These are phyloP conservation scores for Penicillium sp. DNA, from an alignment of 2,329 filamentous ascomycete genomes.

Conservation along the genomic window DNA sequence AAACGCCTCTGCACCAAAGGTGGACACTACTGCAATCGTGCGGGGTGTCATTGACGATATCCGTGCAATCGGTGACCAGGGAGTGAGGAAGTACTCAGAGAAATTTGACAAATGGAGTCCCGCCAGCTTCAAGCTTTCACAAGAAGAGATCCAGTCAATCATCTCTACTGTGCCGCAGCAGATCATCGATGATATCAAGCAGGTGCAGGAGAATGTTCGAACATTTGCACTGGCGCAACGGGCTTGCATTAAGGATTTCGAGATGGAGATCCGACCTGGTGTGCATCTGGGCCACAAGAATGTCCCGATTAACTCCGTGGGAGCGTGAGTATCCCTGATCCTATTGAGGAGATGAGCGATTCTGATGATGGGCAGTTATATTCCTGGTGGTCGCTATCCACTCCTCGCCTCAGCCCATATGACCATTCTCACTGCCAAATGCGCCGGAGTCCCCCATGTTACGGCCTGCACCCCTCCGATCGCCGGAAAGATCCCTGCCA, in stretches of 20 bases:
- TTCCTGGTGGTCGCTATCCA: constrained; percentile 55
- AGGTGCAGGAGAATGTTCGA: constrained; percentile 53
- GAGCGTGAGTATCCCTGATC: constrained; percentile 37
- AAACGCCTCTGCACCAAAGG: constrained; percentile 1
- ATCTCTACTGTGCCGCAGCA: constrained; percentile 50
- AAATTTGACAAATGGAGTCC: constrained; percentile 59
- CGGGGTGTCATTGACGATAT: constrained; percentile 52
- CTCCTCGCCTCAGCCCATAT: constrained; percentile 57
- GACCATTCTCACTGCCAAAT: constrained; percentile 58
- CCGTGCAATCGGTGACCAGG: constrained; percentile 48
- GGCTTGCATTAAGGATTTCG: constrained; percentile 51
- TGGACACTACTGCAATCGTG: constrained; percentile 39
- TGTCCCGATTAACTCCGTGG: constrained; percentile 49
- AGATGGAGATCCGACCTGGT: constrained; percentile 53
- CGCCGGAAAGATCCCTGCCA: constrained; percentile 48
- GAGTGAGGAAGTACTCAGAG: constrained; percentile 52
- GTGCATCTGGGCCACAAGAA: constrained; percentile 55
- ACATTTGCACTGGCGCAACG: constrained; percentile 52
- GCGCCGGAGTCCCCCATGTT: constrained; percentile 54
- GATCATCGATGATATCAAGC: constrained; percentile 56
- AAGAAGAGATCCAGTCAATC: constrained; percentile 45
- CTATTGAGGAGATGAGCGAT: neutral
- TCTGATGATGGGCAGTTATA: constrained; percentile 32
- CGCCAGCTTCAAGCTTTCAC: constrained; percentile 50
- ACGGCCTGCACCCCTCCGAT: constrained; percentile 56